A percentile compares a stretch with the other conserved stretches of the same genome.
These are phyloP conservation scores for Entelexis sorbosivorans DNA, from an alignment of 1,139 yeast species.

Conservation along the genomic window DNA sequence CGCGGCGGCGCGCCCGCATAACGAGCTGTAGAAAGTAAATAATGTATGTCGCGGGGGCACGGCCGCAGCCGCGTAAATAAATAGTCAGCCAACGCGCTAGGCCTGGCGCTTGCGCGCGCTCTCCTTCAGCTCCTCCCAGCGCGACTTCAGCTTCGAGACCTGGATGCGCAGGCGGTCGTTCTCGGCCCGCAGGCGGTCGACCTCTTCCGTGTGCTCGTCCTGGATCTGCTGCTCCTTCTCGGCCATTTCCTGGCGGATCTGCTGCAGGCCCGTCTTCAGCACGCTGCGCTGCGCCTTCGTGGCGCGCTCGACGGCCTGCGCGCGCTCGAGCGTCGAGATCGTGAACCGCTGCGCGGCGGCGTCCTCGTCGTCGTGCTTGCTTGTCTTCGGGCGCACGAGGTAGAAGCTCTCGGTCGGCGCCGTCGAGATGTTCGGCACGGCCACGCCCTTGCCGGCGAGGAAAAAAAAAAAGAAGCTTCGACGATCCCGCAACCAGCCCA, in stretches of 20 bases:
- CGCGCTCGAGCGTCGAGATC: constrained; percentile 11
- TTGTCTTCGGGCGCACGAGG: constrained; percentile 19
- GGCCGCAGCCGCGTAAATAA: no score
- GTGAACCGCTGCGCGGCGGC: not conserved
- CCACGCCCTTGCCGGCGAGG: constrained; percentile 4
- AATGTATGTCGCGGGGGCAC: no score
- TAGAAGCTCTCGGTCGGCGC: constrained; percentile 23
- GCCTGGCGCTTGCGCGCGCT: constrained; percentile 29
- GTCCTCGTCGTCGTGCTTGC: constrained; percentile 5
- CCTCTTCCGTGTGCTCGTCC: constrained; percentile 27
- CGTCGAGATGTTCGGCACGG: not conserved
- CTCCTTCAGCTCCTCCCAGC: constrained; percentile 34
- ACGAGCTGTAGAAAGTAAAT: no score
- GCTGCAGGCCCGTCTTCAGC: constrained; percentile 27
- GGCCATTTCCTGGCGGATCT: constrained; percentile 27
- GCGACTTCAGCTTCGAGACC: constrained; percentile 29
- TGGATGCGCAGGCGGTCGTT: constrained; percentile 32
- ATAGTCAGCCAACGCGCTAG: no score
- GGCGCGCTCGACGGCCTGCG: constrained; percentile 30
- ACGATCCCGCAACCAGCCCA: no score
- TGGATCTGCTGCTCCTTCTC: constrained; percentile 26
- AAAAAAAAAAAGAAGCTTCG: no score
- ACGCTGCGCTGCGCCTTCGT: constrained; percentile 28
- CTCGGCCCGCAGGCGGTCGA: constrained; percentile 30
- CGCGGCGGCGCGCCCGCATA: no score